Base-by-base conservation (phyloP, 2,329 filamentous ascomycete genomes). In the Stenocarpella maydis region DNA sequence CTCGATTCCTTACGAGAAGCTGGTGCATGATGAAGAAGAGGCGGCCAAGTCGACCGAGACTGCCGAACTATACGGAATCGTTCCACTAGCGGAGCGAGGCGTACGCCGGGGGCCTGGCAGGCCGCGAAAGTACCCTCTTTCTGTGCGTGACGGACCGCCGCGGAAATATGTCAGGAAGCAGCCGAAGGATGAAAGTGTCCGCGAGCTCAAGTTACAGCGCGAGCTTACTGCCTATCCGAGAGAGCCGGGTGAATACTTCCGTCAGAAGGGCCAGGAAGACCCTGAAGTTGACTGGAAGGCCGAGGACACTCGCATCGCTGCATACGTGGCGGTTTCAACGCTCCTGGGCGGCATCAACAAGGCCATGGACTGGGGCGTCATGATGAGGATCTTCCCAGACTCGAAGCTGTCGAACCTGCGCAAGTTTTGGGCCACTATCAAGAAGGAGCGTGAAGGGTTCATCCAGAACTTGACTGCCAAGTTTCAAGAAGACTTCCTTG, bases 401-500 rank as follows among this genome's bases (percentile, higher is more conserved):
- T 81, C 84, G 63, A 84, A 83, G 6, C 78, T 88, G 15, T 83
- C 82, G 34, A 82, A 81, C 15, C 77, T 91, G 45, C 84, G 83
- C 26, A 84, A 83, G 60, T 86, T 86, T 68, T 92, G 89, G 89
- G 79, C 81, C 1, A 78, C 77, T 37, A 77, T 86, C n/a, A 82
- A 81, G 31, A 84, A 85, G 71, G 83, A 86, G 63, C 83, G 86
- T 34, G 83, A 82, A 54, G 81, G 82, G 0, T 84, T 86, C 60
- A 82, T 92, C 43, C 81, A 87, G 5, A 85, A 85, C 49, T 75
- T 92, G 53, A 89, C 87, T 6, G 81, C 84, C 7, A 86, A 88
- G 58, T 93, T 95, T 72, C 89, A 92, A 74, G 82, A 87, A 19
- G 84, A 82, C 9, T 93, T 92, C 73, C 80, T 93, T 7, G 79